Conservation (phyloP, 441 rosid species). For the Corymbia citriodora region DNA sequence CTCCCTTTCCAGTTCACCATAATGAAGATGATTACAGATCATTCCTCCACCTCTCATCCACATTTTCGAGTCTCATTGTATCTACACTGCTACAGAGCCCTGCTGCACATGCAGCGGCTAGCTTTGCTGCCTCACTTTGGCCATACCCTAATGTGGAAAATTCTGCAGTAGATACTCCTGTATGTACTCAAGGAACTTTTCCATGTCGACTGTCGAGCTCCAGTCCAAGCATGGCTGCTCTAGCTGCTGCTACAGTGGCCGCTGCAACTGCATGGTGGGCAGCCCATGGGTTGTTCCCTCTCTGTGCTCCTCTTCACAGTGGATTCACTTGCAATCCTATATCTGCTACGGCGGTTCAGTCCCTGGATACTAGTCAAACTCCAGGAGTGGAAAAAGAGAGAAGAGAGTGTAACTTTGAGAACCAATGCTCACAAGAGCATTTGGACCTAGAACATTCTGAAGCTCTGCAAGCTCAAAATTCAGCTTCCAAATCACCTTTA, state of each 20-base stretch:
- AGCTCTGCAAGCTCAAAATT: slow-evolving; percentile 47
- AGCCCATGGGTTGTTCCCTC: slow-evolving; percentile 85
- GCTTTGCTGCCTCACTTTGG: slow-evolving; percentile 80
- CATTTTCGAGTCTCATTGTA: slow-evolving; percentile 73
- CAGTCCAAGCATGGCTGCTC: slow-evolving; percentile 63
- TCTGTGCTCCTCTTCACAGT: slow-evolving; percentile 62
- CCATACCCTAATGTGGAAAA: slow-evolving; percentile 55
- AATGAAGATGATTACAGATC: slow-evolving; percentile 67
- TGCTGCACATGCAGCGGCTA: slow-evolving; percentile 88
- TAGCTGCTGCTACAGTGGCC: slow-evolving; percentile 88
- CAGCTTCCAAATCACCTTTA: slow-evolving; percentile 43
- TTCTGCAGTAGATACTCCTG: slow-evolving; percentile 43
- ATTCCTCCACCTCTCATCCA: slow-evolving; percentile 65
- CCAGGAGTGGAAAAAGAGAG: slow-evolving; percentile 17
- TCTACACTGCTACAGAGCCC: slow-evolving; percentile 89
- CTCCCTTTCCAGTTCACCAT: slow-evolving; percentile 38
- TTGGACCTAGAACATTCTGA: slow-evolving; percentile 36
- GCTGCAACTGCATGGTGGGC: slow-evolving; percentile 99
- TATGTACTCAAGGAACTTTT: slow-evolving; percentile 38
- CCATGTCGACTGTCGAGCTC: slow-evolving; percentile 37
- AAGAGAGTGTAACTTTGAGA: slow-evolving; percentile 22
- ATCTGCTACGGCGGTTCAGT: slow-evolving; percentile 35
- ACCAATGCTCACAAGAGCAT: slow-evolving; percentile 34
- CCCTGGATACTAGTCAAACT: slow-evolving; percentile 31
- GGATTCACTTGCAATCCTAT: slow-evolving; percentile 47